Evolutionary conservation across 257 asterid genomes (phyloP).

Genomic region (Leonotis leonurus): DNA sequence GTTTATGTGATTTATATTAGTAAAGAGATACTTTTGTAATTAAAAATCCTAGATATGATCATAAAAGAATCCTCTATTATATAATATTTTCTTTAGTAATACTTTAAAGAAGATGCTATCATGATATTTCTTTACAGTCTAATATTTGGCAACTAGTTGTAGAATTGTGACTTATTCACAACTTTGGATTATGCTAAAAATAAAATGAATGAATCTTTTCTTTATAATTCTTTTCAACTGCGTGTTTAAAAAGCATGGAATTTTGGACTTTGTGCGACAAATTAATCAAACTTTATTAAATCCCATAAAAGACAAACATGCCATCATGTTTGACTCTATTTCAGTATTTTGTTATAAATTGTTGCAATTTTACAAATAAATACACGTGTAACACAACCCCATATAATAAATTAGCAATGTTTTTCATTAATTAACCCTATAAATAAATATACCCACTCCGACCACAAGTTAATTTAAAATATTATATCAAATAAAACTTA

Average conservation of each 20-base stretch:
- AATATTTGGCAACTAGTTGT: constrained; percentile 14
- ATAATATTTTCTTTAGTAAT: background rate
- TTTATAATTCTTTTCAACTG: background rate
- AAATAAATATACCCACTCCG: too few species aligned
- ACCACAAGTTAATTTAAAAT: too few species aligned
- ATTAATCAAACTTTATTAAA: background rate
- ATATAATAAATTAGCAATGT: too few species aligned
- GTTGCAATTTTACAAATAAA: background rate
- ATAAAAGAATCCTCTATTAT: background rate
- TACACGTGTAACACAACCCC: too few species aligned
- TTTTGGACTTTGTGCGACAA: background rate
- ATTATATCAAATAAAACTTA: too few species aligned
- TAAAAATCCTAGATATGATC: background rate
- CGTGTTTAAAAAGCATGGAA: constrained; percentile 8
- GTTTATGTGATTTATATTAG: background rate
- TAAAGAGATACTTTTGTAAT: background rate
- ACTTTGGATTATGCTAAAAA: constrained; percentile 1
- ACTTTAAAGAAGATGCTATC: constrained; percentile 17
- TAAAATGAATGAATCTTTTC: background rate
- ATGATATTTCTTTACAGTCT: constrained; percentile 19
- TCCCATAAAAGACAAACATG: constrained; percentile 12
- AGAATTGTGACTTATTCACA: constrained; percentile 20
- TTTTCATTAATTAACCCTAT: too few species aligned
- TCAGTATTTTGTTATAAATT: background rate
- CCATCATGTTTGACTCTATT: constrained; percentile 16